phyloP scores from a whole-genome alignment of 2,329 filamentous ascomycete genomes.

The Escovopsis sp. region DNA sequence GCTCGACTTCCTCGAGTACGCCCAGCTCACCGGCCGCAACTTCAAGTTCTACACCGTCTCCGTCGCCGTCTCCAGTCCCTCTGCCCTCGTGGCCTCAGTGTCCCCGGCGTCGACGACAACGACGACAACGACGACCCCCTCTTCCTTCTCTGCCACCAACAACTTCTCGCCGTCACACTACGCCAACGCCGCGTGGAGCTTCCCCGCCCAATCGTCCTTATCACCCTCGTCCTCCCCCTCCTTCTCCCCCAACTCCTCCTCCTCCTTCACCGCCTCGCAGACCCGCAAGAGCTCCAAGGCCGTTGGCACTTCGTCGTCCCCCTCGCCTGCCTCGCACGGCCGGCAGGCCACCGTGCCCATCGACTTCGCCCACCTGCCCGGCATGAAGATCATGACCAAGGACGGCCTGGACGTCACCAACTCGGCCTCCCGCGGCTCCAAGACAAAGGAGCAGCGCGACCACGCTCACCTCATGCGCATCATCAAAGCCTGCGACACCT shows the following conservation, averaged over 20 bases:
- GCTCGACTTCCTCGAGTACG: constrained; percentile 43
- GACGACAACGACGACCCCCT: too few species aligned
- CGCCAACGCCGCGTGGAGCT: too few species aligned
- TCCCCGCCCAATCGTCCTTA: constrained; percentile 24
- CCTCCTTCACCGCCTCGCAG: constrained; percentile 15
- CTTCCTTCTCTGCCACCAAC: too few species aligned
- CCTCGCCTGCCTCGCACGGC: constrained; percentile 11
- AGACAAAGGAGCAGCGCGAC: constrained; percentile 52
- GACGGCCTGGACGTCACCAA: constrained; percentile 49
- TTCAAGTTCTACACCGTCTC: constrained; percentile 46
- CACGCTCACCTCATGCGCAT: constrained; percentile 52
- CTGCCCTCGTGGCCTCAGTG: too few species aligned
- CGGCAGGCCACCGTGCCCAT: too few species aligned
- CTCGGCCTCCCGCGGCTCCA: constrained; percentile 44
- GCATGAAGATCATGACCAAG: constrained; percentile 52
- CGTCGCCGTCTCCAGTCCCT: constrained; percentile 7
- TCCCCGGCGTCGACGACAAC: too few species aligned
- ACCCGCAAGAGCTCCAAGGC: constrained; percentile 13
- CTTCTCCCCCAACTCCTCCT: constrained; percentile 26
- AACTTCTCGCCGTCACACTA: too few species aligned
- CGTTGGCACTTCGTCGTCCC: constrained; percentile 10
- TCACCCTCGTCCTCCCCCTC: constrained; percentile 32
- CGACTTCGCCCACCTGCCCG: constrained; percentile 41
- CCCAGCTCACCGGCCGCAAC: constrained; percentile 36
- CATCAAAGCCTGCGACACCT: constrained; percentile 50